Base-by-base conservation (phyloP, 2,329 filamentous ascomycete species). In the Monosporascus sp. region DNA sequence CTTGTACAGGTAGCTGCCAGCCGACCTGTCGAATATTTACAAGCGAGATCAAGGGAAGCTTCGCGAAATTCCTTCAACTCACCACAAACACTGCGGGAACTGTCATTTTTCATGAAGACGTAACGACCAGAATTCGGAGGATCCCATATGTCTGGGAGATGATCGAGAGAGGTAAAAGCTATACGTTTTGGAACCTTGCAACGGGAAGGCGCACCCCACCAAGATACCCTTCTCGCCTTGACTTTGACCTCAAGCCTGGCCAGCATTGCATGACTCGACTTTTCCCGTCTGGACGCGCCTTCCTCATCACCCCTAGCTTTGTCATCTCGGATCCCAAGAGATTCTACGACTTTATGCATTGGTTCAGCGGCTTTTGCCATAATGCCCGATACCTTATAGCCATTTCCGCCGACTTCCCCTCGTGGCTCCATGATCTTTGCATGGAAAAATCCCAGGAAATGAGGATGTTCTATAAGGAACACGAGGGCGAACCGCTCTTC, bases 241-340 rank as follows among this genome's bases (percentile, higher is more conserved):
- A 37, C 45, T 57, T 54, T 49, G 54, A 41, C 27, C 58, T 56
- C 11, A 45, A 56, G 1, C 64, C 72, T 1, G 72, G 71, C 0
- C 66, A 65, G 19, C 60, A 76, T 6, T 64, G 60, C 7, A 55
- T 73, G 36, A 75, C 67, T 1, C 69, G 69, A 3, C 59, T 81
- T 3, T 78, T 81, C 50, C 76, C 77, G 2, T 62, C 67, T 22
- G 75, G 77, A 0, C 66, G 71, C 7, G 74, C 69, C 5, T 69
- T 80, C n/a, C 59, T 80, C 1, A 61, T 81, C 3, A 79, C 77
- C 0, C 78, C 78, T 5, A 80, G 77, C 56, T 79, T 81, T 48
- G 63, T 75, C 2, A 64, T 78, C 11, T 72, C 75, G 0, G 74
- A 80, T 49, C 77, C 78, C 2, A 59, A 61, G 3, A 68, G 63